These are phyloP conservation scores for Dorcoceras hygrometricum DNA, from an alignment of 257 asterid genomes.

Conservation along the genomic window DNA sequence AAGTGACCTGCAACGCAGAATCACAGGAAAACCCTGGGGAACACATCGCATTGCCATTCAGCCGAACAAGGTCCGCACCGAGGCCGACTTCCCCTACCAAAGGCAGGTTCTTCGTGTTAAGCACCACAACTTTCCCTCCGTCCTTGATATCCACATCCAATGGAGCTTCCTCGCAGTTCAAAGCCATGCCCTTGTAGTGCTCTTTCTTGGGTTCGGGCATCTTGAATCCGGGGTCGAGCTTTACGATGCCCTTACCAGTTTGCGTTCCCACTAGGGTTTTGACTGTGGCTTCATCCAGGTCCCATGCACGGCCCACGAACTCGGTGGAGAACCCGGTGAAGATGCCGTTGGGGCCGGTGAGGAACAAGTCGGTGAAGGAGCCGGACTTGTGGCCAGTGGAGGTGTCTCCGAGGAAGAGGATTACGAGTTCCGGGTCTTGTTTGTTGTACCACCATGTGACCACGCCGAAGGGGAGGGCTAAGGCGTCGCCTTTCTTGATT, in stretches of 20 bases:
- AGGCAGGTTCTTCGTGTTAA: conserved; percentile 70
- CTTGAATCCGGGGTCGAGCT: conserved; percentile 41
- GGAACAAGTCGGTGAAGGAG: conserved; percentile 56
- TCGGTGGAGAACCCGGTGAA: conserved; percentile 75
- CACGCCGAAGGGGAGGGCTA: conserved; percentile 74
- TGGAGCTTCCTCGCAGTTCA: conserved; percentile 70
- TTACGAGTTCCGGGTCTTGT: conserved; percentile 56
- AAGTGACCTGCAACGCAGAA: conserved; percentile 67
- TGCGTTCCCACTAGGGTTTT: conserved; percentile 59
- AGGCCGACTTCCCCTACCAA: conserved; percentile 66
- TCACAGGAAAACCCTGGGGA: conserved; percentile 76
- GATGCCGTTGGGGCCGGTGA: conserved; percentile 69
- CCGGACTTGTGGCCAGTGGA: conserved; percentile 64
- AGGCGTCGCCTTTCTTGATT: conserved; percentile 66
- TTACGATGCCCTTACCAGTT: conserved; percentile 44
- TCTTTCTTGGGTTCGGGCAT: conserved; percentile 64
- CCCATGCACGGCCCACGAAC: conserved; percentile 67
- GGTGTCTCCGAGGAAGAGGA: conserved; percentile 78
- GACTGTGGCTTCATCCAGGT: conserved; percentile 48
- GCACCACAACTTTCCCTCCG: conserved; percentile 65
- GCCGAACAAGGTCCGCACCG: conserved; percentile 65
- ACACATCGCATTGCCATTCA: conserved; percentile 60
- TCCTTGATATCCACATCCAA: conserved; percentile 63
- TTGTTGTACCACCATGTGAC: conserved; percentile 87
- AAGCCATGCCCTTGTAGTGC: conserved; percentile 54